These are phyloP conservation scores for Podila horticola DNA, from an alignment of 192 early-diverging fungal genomes.

Conservation along the genomic window DNA sequence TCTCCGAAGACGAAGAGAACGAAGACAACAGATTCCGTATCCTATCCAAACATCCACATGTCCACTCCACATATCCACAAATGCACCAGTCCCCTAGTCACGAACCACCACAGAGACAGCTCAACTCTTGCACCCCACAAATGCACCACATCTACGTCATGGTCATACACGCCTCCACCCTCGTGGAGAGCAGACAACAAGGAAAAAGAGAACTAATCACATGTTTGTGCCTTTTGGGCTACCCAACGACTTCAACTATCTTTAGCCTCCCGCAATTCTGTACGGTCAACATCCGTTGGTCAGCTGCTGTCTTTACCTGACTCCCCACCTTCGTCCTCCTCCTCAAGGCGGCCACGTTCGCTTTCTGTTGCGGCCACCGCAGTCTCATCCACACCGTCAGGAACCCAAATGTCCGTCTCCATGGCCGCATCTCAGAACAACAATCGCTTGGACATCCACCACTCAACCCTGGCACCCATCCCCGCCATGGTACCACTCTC, in stretches of 20 bases:
- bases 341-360: constrained; percentile 7
- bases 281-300: constrained; percentile 32
- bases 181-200: too few species aligned
- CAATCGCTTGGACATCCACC: constrained; percentile 33
- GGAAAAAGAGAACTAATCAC: too few species aligned
- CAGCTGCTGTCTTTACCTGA: constrained; percentile 9
- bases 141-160: too few species aligned
- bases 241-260: background rate
- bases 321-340: background rate
- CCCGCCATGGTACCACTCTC: constrained; percentile 2
- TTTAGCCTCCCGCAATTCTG: constrained; percentile 10
- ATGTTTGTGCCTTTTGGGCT: too few species aligned
- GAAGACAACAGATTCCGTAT: too few species aligned
- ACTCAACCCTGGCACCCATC: constrained; percentile 10
- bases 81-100: too few species aligned
- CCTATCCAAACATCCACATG: too few species aligned
- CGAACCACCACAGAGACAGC: too few species aligned
- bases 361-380: constrained; percentile 30
- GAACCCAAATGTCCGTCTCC: constrained; percentile 37
- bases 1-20: too few species aligned
- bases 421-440: constrained; percentile 33
- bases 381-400: constrained; percentile 29
- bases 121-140: too few species aligned
- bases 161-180: too few species aligned
- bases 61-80: too few species aligned